Conservation (phyloP, 176 grass and related monocot genomes). For the Ampelocalamus luodianensis region DNA sequence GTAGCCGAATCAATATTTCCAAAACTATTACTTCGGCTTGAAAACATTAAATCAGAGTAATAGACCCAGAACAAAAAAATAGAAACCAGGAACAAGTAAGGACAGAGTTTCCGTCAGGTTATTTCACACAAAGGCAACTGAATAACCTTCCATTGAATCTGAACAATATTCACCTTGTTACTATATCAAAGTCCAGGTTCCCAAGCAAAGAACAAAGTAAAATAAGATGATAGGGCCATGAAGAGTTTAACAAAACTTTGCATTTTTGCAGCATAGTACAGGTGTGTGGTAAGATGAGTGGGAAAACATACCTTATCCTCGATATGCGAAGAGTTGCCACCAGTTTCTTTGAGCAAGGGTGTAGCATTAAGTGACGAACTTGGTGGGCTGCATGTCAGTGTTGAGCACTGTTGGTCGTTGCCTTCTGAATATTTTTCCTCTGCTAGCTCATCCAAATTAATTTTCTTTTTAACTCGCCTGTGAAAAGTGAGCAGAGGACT, state of each 20-base stretch:
- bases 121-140: not conserved
- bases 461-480: conserved; percentile 57
- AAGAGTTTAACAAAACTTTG: not conserved
- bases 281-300: not conserved
- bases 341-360: conserved; percentile 22
- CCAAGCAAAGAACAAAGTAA: not conserved
- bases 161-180: not conserved
- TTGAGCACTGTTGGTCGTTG: conserved; percentile 10
- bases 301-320: conserved; percentile 42
- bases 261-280: conserved; percentile 2
- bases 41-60: not conserved
- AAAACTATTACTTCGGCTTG: conserved; percentile 4
- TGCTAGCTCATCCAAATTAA: conserved; percentile 17
- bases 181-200: conserved; percentile 10
- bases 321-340: conserved; percentile 20
- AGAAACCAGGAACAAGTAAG: not conserved
- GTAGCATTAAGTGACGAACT: conserved; percentile 8
- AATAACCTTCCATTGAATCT: conserved; percentile 9
- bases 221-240: not conserved
- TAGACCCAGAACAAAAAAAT: not conserved
- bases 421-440: conserved; percentile 34
- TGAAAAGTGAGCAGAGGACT: conserved; percentile 48
- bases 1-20: not conserved
- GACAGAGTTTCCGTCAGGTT: not conserved
- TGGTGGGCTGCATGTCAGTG: conserved; percentile 25